Evolutionary conservation across 441 rosid genomes (phyloP).

Genomic region (Lepidium campestre): DNA sequence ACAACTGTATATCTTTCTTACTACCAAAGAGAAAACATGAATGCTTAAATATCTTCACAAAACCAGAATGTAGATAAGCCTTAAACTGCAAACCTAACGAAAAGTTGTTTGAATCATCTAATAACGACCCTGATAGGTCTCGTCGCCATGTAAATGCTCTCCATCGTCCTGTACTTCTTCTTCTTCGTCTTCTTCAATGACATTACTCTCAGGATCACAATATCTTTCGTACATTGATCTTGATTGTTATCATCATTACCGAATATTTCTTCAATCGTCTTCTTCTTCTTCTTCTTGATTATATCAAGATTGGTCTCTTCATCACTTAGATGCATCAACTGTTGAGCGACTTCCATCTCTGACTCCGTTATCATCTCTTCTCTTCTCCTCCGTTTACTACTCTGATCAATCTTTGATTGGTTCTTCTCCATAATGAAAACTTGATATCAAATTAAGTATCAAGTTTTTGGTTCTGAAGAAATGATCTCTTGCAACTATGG

Average conservation of each 20-base stretch:
- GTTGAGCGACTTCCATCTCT: constrained; percentile 36
- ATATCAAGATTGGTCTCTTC: constrained; percentile 33
- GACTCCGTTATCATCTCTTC: constrained; percentile 23
- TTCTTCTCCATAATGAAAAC: constrained; percentile 2
- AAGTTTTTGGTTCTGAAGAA: neutral
- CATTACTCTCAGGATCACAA: constrained; percentile 16
- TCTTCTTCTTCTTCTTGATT: constrained; percentile 21
- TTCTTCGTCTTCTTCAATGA: constrained; percentile 31
- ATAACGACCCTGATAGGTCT: constrained; percentile 27
- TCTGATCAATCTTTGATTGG: neutral
- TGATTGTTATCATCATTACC: constrained; percentile 34
- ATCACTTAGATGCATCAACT: constrained; percentile 54
- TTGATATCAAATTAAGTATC: neutral
- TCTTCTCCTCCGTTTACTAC: neutral
- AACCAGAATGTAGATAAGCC: neutral
- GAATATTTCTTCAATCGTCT: constrained; percentile 44
- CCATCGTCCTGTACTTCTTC: constrained; percentile 37
- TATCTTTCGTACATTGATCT: constrained; percentile 12
- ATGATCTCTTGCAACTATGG: neutral
- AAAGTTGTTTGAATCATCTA: constrained; percentile 9
- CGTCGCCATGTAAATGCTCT: constrained; percentile 43
- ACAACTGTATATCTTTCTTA: neutral
- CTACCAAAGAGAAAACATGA: neutral
- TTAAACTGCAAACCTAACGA: neutral
- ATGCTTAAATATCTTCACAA: neutral